A percentile compares a stretch with the other conserved stretches of the same genome.
Conservation (phyloP, 2,329 filamentous ascomycete species). For the Aspergillus brunneoviolaceus region DNA sequence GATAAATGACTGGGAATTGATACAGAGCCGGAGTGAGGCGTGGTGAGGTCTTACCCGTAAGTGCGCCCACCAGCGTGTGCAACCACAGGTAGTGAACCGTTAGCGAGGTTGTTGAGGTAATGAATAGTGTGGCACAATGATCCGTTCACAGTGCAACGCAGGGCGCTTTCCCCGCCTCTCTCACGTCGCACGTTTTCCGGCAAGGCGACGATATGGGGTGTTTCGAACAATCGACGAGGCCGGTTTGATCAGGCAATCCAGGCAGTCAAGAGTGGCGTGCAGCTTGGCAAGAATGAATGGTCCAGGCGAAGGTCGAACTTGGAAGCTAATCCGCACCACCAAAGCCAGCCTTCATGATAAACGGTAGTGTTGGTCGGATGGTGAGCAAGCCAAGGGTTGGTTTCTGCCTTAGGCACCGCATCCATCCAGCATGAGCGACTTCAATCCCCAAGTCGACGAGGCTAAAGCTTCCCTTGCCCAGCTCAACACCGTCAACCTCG, state of each 20-base stretch:
- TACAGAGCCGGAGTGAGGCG: too few species aligned
- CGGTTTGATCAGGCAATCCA: not conserved
- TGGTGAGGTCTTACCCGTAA: not conserved
- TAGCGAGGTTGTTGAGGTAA: not conserved
- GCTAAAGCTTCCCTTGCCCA: not conserved
- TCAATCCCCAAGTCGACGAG: not conserved
- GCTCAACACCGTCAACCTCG: not conserved
- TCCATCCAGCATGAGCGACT: not conserved
- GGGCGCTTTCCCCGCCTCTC: not conserved
- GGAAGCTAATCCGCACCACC: too few species aligned
- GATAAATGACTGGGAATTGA: too few species aligned
- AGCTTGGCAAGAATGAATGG: not conserved
- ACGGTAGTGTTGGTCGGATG: too few species aligned
- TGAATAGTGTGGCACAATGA: not conserved
- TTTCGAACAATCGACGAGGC: not conserved
- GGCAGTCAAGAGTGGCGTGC: not conserved
- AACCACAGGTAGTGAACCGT: not conserved
- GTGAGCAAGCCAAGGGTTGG: too few species aligned
- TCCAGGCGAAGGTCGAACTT: not conserved
- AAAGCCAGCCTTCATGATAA: too few species aligned
- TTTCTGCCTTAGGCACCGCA: not conserved
- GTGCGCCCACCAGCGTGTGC: not conserved
- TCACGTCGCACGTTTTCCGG: not conserved
- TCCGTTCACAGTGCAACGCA: not conserved
- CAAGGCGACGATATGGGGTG: not conserved